phyloP scores from a whole-genome alignment of 345 rosid genomes.

The Cardamine occulta region DNA sequence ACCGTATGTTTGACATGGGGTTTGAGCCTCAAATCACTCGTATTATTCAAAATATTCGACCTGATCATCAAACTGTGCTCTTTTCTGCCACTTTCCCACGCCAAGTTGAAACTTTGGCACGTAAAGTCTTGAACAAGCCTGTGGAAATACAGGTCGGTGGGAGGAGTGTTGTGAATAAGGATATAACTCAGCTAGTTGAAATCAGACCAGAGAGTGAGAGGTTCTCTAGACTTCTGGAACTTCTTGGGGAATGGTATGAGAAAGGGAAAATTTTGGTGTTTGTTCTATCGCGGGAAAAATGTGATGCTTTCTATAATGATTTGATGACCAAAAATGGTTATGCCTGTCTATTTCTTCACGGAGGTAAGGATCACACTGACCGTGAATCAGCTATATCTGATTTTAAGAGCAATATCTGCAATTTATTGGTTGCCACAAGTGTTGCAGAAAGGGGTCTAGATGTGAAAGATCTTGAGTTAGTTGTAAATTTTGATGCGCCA shows the following conservation, averaged over 20 bases:
- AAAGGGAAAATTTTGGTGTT: slow-evolving; percentile 89
- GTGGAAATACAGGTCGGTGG: slow-evolving; percentile 95
- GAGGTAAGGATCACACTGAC: slow-evolving; percentile 94
- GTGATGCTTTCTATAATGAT: slow-evolving; percentile 80
- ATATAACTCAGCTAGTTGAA: slow-evolving; percentile 87
- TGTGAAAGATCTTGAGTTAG: slow-evolving; percentile 96
- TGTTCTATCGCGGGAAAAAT: slow-evolving; percentile 87
- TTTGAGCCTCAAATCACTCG: slow-evolving; percentile 93
- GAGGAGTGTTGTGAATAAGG: slow-evolving; percentile 97
- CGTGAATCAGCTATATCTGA: slow-evolving; percentile 94
- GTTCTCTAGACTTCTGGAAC: slow-evolving; percentile 79
- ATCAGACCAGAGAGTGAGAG: slow-evolving; percentile 88
- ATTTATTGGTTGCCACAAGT: slow-evolving; percentile 85
- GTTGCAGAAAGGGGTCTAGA: slow-evolving; percentile 95
- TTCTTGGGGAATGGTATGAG: slow-evolving; percentile 96
- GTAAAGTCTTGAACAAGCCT: slow-evolving; percentile 81
- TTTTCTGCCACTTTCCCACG: slow-evolving; percentile 98
- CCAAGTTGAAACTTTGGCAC: slow-evolving; percentile 94
- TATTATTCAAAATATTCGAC: slow-evolving; percentile 92
- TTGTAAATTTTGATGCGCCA: slow-evolving; percentile 85
- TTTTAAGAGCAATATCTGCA: slow-evolving; percentile 91
- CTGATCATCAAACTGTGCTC: slow-evolving; percentile 90
- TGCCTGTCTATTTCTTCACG: slow-evolving; percentile 94
- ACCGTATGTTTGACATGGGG: slow-evolving; percentile 98
- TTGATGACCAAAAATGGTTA: slow-evolving; percentile 77